A percentile compares a stretch with the other conserved stretches of the same genome.
These are phyloP conservation scores for Malania oleifera DNA, from an alignment of 164 flowering plant genomes.

Conservation along the genomic window DNA sequence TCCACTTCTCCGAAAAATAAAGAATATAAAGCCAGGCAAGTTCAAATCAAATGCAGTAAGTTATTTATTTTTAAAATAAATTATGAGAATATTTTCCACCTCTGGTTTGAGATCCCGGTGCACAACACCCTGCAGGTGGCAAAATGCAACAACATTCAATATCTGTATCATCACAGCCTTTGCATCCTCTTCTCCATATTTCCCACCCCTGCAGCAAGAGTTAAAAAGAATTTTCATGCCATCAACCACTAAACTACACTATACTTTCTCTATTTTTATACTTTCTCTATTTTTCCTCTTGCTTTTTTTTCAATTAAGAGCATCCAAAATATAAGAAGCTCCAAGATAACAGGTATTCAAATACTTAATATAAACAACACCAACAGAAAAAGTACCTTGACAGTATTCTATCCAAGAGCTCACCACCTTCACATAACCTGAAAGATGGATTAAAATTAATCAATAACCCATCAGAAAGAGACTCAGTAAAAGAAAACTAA, in stretches of 20 bases:
- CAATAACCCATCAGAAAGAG: not conserved
- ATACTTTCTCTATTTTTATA: not conserved
- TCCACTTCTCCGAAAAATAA: no score
- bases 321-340: not conserved
- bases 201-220: slow-evolving; percentile 58
- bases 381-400: slow-evolving; percentile 43
- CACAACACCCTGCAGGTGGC: slow-evolving; percentile 77
- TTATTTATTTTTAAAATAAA: no score
- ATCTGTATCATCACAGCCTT: slow-evolving; percentile 55
- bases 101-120: slow-evolving; percentile 82
- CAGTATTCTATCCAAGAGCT: slow-evolving; percentile 64
- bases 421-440: slow-evolving; percentile 81
- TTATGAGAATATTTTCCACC: no score
- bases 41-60: no score
- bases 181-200: slow-evolving; percentile 62
- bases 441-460: slow-evolving; percentile 5
- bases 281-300: not conserved
- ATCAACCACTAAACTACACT: not conserved
- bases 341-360: no score
- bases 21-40: no score
- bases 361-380: not conserved
- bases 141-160: slow-evolving; percentile 60
- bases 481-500: not conserved
- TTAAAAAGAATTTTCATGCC: not conserved
- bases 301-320: not conserved